These are phyloP conservation scores for Linnemannia hyalina DNA, from an alignment of 192 early-diverging fungal species.

Conservation along the genomic window DNA sequence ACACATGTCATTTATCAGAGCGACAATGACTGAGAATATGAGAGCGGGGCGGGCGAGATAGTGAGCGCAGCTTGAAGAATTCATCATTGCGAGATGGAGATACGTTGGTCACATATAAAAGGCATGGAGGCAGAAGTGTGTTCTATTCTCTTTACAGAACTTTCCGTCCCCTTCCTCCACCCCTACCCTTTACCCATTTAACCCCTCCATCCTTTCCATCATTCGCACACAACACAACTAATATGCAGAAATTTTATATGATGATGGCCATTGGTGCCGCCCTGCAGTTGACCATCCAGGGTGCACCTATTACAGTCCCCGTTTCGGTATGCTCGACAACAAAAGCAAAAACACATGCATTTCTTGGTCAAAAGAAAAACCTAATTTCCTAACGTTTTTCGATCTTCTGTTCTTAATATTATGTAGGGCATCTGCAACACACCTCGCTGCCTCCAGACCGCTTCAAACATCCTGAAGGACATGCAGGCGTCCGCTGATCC, in stretches of 20 bases:
- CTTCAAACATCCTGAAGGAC: slow-evolving; percentile 60
- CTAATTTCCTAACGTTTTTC: not conserved
- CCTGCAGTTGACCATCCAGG: slow-evolving; percentile 15
- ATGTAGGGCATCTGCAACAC: slow-evolving; percentile 62
- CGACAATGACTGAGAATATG: no score
- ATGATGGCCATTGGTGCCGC: slow-evolving; percentile 28
- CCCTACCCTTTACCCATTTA: not conserved
- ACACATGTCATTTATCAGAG: no score
- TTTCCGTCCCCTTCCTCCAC: not conserved
- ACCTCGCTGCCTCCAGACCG: slow-evolving; percentile 61
- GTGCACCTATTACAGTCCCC: slow-evolving; percentile 1
- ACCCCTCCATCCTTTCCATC: not conserved
- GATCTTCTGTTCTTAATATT: not conserved
- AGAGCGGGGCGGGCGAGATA: no score
- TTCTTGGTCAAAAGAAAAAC: not conserved
- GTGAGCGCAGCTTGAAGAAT: no score
- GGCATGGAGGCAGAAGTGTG: not conserved
- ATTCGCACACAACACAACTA: not conserved
- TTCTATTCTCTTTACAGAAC: slow-evolving; percentile 12
- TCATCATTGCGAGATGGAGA: no score
- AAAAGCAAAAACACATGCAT: not conserved
- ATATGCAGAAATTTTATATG: slow-evolving; percentile 18
- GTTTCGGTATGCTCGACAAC: not conserved
- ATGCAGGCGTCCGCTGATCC: slow-evolving; percentile 69
- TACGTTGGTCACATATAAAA: not conserved